Percentiles rank a stretch among this genome's conserved stretches.
Conservation (phyloP, 176 grass and related monocot species). For the Triticum turgidum region DNA sequence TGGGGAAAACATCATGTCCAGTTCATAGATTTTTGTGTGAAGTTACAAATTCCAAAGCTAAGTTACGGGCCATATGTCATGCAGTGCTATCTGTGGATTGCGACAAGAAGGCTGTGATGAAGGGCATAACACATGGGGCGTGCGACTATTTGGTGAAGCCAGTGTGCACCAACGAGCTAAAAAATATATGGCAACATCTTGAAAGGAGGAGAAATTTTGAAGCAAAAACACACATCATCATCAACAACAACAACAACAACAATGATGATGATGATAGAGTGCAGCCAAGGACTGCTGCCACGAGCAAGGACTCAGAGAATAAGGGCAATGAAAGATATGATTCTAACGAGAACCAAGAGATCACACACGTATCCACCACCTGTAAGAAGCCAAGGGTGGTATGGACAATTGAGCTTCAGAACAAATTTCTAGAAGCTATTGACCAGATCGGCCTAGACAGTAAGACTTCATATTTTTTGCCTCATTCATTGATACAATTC, state of each 20-base stretch:
- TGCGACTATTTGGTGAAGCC: conserved; percentile 3
- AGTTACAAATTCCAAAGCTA: not conserved
- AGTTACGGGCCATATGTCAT: not conserved
- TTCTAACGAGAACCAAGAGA: not conserved
- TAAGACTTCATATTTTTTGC: conserved; percentile 31
- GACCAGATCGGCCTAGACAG: conserved; percentile 52
- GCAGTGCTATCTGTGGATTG: not conserved
- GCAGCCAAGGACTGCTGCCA: not conserved
- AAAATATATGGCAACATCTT: conserved; percentile 12
- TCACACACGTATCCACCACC: not conserved
- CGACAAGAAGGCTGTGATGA: not conserved
- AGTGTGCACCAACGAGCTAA: not conserved
- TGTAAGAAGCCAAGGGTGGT: conserved; percentile 48
- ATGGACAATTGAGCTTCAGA: conserved; percentile 54
- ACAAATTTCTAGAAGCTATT: conserved; percentile 50
- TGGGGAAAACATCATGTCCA: not conserved
- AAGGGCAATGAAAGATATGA: too few relatives aligned
- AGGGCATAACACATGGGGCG: not conserved
- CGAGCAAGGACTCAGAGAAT: conserved; percentile 25
- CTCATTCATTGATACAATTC: not conserved
- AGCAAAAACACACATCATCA: too few relatives aligned
- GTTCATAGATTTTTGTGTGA: not conserved
- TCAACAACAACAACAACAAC: not conserved
- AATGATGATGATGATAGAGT: not conserved
- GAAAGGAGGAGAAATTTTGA: not conserved